These are phyloP conservation scores for Penicillium turbatum DNA, from an alignment of 495 filamentous ascomycete species.

Conservation along the genomic window DNA sequence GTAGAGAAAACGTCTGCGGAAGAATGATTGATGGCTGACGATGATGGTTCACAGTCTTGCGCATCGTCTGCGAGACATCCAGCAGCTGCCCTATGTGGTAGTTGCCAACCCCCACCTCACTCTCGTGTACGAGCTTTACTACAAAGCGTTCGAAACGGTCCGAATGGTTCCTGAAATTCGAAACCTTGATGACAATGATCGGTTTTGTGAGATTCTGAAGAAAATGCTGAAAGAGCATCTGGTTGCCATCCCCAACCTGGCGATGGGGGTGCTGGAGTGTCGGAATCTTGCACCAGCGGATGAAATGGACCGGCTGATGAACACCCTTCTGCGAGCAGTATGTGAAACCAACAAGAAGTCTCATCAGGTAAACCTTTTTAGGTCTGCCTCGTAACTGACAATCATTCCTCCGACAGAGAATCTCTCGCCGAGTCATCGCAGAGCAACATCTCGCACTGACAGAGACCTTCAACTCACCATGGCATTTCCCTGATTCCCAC, in stretches of 20 bases:
- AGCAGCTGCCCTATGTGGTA: constrained; percentile 91
- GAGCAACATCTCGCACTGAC: constrained; percentile 97
- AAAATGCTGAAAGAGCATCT: constrained; percentile 81
- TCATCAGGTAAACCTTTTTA: neutral
- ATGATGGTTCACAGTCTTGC: constrained; percentile 58
- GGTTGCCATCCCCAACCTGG: constrained; percentile 86
- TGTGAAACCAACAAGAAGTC: too few relatives aligned
- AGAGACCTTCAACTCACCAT: constrained; percentile 88
- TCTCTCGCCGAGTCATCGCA: constrained; percentile 92
- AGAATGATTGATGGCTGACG: neutral
- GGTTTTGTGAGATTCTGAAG: constrained; percentile 75
- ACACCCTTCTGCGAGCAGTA: constrained; percentile 85
- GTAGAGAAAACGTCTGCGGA: constrained; percentile 8
- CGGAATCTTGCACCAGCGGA: constrained; percentile 70
- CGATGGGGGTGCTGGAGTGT: constrained; percentile 90
- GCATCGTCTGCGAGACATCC: constrained; percentile 95
- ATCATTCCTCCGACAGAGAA: constrained; percentile 54
- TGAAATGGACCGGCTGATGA: constrained; percentile 91
- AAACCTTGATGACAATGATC: constrained; percentile 85
- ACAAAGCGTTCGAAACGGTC: constrained; percentile 87
- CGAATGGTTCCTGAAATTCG: constrained; percentile 79
- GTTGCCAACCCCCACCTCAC: constrained; percentile 92
- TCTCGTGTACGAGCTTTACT: constrained; percentile 95
- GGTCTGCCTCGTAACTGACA: neutral
- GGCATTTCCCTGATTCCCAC: constrained; percentile 82